Evolutionary conservation across 306 rosid genomes (phyloP).

Genomic region (Carpinus viminea): DNA sequence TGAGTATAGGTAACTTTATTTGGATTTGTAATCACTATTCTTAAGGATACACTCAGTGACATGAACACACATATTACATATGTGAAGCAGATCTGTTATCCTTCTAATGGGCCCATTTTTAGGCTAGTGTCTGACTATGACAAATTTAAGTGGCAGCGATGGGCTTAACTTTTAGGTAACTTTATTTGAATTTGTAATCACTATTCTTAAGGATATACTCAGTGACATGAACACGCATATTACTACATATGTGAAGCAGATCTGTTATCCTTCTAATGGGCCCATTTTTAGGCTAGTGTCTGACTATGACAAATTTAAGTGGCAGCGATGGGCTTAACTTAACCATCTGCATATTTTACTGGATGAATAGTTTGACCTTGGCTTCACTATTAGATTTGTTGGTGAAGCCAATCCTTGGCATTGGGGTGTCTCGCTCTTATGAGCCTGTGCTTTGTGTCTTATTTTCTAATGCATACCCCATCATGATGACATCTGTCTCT

Average conservation of each 20-base stretch:
- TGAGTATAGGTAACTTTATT: constrained; percentile 67
- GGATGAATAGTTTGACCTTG: neutral
- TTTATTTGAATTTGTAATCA: constrained; percentile 28
- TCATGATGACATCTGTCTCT: neutral
- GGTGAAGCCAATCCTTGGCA: neutral
- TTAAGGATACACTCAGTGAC: neutral
- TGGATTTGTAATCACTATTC: constrained; percentile 27
- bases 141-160: constrained; percentile 15
- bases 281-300: neutral
- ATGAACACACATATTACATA: neutral
- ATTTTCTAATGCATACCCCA: neutral
- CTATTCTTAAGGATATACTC: neutral
- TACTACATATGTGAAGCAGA: too few species aligned
- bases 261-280: constrained; percentile 8
- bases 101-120: neutral
- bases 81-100: constrained; percentile 9
- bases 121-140: constrained; percentile 8
- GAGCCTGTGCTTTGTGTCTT: neutral
- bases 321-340: constrained; percentile 6
- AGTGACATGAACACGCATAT: neutral
- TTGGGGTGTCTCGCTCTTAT: too few species aligned
- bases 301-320: constrained; percentile 15
- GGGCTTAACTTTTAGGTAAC: constrained; percentile 46
- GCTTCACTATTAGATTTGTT: neutral
- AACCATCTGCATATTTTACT: constrained; percentile 8